Base-by-base conservation (phyloP, 2,329 filamentous ascomycete species). In the Mycocentrospora acerina region DNA sequence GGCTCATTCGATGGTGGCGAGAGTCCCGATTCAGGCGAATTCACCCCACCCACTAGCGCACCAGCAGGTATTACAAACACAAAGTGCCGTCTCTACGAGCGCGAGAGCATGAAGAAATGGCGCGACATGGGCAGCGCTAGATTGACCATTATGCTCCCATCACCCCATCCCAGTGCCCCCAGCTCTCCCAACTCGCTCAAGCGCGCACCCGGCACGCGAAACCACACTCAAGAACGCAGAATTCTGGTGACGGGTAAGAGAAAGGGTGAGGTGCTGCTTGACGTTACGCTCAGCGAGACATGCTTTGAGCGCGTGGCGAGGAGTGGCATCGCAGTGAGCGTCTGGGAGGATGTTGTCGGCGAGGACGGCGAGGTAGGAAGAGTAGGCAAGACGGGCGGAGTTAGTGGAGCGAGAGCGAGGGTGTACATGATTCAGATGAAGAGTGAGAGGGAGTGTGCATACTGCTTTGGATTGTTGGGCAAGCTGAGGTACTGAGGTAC, bases 41-140 rank as follows among this genome's bases (percentile, higher is more conserved):
- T 57, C 26, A 68, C 71, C 32, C 62, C 63, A 2, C 44, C 38
- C 13, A 44, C 46, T 1, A 57, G 62, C 37, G 76, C 74, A 14
- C 77, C 82, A 14, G 67, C 83, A 15, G 86, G 84, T 37, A 82
- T 88, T 40, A 84, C 84, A 37, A 90, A 93, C 57, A 82, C 91
- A 35, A 90, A 90, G 54, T 88, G 96, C 53, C 79, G 90, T 24
- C 79, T 97, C 10, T 95, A 97, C 64, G 76, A 88, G 32, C 83
- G 91, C 33, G 85, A 90, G 43, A 74, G 73, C 8, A 75, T 80
- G 1, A 75, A 81, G 10, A 91, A 91, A 63, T 98, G 93, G 93
- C 83, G 89, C 45, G 90, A 97, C 62, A 83, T 90, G 72, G 91
- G 93, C 49, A 83, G 88, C 53, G 94, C 90, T 44, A 77, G 82